phyloP scores from a whole-genome alignment of 345 rosid genomes.

The Bruguiera gymnorhiza region DNA sequence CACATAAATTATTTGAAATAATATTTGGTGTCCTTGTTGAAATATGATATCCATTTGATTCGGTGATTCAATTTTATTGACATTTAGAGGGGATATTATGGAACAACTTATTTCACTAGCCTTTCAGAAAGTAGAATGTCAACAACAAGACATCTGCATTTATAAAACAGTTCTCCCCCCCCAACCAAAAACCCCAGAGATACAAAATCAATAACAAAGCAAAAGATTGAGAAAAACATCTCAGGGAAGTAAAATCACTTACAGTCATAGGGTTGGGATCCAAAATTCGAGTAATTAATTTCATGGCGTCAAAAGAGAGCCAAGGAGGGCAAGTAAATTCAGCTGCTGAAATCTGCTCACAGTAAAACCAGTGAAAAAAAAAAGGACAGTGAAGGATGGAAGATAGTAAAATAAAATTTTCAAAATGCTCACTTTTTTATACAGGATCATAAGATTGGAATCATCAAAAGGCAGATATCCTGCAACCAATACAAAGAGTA shows the following conservation, averaged over 20 bases:
- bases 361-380: conserved; percentile 12
- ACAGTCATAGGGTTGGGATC: conserved; percentile 96
- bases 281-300: conserved; percentile 75
- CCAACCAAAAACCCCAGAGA: not conserved
- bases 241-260: conserved; percentile 33
- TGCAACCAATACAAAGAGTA: conserved; percentile 94
- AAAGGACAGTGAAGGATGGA: conserved; percentile 13
- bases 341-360: conserved; percentile 75
- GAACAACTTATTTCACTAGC: no score
- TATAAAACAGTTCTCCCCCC: no score
- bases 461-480: conserved; percentile 99
- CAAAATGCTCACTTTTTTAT: conserved; percentile 79
- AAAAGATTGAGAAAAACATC: conserved; percentile 6
- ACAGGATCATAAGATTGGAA: conserved; percentile 87
- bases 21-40: no score
- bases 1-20: no score
- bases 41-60: no score
- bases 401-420: conserved; percentile 12
- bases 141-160: no score
- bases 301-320: conserved; percentile 89
- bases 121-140: no score
- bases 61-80: no score
- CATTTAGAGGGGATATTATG: no score
- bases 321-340: conserved; percentile 95
- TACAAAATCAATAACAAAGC: not conserved